Evolutionary conservation across 768 basidiomycete genomes (phyloP).

Genomic region (Pleurotus cornucopiae): DNA sequence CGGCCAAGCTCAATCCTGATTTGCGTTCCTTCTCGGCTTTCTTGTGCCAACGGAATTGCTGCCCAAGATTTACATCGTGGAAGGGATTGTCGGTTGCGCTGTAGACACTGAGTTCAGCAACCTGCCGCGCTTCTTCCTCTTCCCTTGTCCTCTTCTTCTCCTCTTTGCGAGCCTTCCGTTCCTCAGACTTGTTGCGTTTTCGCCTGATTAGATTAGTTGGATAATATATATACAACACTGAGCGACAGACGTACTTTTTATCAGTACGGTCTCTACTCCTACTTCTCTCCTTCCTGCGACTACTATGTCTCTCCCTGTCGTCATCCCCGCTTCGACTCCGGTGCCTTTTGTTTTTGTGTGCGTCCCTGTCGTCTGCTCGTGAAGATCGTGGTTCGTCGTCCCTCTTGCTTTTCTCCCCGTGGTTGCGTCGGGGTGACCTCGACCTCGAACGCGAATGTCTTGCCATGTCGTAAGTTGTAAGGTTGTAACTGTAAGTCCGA

Average conservation of each 20-base stretch:
- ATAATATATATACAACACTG: neutral
- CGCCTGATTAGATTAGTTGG: conserved; percentile 39
- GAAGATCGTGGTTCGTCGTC: conserved; percentile 26
- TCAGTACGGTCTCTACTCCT: conserved; percentile 36
- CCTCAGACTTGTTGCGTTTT: conserved; percentile 84
- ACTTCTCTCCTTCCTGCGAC: conserved; percentile 29
- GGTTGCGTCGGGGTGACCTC: conserved; percentile 37
- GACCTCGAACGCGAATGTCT: conserved; percentile 43
- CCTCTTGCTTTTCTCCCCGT: conserved; percentile 33
- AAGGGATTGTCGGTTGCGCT: conserved; percentile 97
- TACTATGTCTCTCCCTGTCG: conserved; percentile 19
- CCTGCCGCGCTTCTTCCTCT: conserved; percentile 87
- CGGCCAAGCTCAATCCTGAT: conserved; percentile 72
- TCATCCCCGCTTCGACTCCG: conserved; percentile 26
- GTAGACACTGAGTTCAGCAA: conserved; percentile 94
- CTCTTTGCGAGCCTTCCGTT: conserved; percentile 77
- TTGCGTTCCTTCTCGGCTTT: conserved; percentile 96
- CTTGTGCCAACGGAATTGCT: conserved; percentile 99
- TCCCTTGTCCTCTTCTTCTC: conserved; percentile 82
- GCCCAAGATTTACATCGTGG: conserved; percentile 93
- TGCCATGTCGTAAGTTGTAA: conserved; percentile 29
- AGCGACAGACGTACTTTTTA: conserved; percentile 36
- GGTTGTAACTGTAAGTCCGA: too few species aligned
- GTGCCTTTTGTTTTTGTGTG: conserved; percentile 23
- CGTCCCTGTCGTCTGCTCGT: conserved; percentile 26